Conservation (phyloP, 176 grass and related monocot genomes). For the Canna indica region DNA sequence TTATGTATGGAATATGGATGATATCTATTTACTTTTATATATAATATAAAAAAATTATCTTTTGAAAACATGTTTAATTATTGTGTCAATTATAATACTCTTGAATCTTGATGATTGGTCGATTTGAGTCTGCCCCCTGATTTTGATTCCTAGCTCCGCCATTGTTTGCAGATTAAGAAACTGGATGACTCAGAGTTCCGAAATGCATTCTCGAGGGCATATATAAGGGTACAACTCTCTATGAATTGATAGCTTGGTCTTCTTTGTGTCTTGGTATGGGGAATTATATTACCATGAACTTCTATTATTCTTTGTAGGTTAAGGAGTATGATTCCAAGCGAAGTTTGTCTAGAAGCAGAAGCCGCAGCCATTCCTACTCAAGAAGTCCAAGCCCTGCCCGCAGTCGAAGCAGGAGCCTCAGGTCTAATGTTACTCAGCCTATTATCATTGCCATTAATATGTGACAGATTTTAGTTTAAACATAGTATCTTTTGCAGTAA, state of each 20-base stretch:
- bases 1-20: too few species aligned
- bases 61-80: too few species aligned
- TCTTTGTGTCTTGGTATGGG: constrained; percentile 4
- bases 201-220: constrained; percentile 78
- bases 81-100: neutral
- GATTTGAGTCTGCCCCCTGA: neutral
- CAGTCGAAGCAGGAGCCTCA: constrained; percentile 10
- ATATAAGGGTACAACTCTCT: constrained; percentile 67
- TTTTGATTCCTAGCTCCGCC: neutral
- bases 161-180: constrained; percentile 61
- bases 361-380: constrained; percentile 35
- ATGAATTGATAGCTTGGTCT: neutral
- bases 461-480: constrained; percentile 1
- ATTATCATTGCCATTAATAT: constrained; percentile 4
- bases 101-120: neutral
- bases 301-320: constrained; percentile 31
- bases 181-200: constrained; percentile 91
- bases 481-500: constrained; percentile 34
- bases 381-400: constrained; percentile 41
- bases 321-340: constrained; percentile 63
- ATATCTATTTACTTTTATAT: too few species aligned
- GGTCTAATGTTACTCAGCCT: constrained; percentile 17
- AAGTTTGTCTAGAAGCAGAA: constrained; percentile 41
- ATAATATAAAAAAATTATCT: too few species aligned
- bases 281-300: too few species aligned